Percentiles rank a stretch among this genome's conserved stretches.
phyloP scores from a whole-genome alignment of 106 monocot species.

The Triglochin maritima region DNA sequence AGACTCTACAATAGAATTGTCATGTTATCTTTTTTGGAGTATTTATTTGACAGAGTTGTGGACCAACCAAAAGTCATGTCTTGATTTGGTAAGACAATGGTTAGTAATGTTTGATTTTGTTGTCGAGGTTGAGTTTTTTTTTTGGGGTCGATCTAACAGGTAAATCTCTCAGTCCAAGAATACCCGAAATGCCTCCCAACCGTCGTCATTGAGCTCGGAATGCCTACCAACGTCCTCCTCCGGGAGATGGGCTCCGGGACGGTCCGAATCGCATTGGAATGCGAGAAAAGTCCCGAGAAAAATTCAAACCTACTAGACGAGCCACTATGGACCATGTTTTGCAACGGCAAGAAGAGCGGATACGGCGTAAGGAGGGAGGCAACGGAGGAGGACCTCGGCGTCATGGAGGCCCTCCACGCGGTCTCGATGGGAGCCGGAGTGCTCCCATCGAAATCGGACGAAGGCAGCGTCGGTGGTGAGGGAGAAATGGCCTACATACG shows the following conservation, averaged over 20 bases:
- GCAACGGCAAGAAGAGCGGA: slow-evolving; percentile 60
- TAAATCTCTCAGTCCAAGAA: slow-evolving; percentile 66
- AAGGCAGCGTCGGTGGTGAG: slow-evolving; percentile 15
- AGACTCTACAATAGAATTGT: no score
- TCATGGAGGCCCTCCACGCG: slow-evolving; percentile 72
- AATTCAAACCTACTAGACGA: slow-evolving; percentile 56
- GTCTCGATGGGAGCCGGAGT: slow-evolving; percentile 97
- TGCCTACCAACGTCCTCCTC: slow-evolving; percentile 47
- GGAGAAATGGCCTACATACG: slow-evolving; percentile 91
- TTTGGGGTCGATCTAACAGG: slow-evolving; percentile 6
- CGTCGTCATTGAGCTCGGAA: slow-evolving; percentile 55
- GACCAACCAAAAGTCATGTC: no score
- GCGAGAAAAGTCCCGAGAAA: slow-evolving; percentile 61
- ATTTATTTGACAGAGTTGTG: no score
- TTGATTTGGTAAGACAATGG: no score
- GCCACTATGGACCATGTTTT: slow-evolving; percentile 60
- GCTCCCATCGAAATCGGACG: slow-evolving; percentile 28
- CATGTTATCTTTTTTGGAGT: no score
- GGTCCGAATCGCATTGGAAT: slow-evolving; percentile 71
- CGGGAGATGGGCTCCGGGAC: slow-evolving; percentile 73
- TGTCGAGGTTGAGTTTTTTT: no score
- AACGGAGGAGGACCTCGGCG: slow-evolving; percentile 39
- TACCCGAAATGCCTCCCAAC: slow-evolving; percentile 44
- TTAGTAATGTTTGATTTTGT: no score
- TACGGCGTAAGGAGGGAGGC: slow-evolving; percentile 54